Conservation (phyloP, 1,284 basidiomycete genomes). For the Cryptococcus hybrid region DNA sequence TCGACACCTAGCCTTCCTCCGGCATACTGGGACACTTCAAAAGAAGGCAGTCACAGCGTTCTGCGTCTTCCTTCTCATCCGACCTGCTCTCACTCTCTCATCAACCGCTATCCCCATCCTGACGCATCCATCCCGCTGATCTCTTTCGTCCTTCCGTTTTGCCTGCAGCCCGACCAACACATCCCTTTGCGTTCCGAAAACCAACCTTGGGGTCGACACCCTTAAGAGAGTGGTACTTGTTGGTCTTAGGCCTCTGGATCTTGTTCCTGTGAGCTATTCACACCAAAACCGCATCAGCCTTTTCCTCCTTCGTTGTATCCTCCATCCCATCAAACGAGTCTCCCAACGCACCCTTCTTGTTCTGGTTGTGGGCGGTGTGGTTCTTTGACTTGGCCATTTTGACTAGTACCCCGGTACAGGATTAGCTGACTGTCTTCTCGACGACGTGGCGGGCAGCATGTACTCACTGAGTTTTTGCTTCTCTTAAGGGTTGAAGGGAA, state of each 20-base stretch:
- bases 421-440: background rate
- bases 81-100: background rate
- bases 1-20: too few relatives aligned
- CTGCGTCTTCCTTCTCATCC: background rate
- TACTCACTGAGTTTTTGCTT: background rate
- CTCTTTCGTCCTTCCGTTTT: background rate
- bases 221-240: constrained; percentile 79
- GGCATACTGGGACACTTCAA: too few relatives aligned
- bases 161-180: background rate
- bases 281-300: constrained; percentile 2
- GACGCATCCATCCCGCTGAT: background rate
- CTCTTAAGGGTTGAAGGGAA: background rate
- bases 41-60: background rate
- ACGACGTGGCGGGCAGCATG: background rate
- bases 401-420: constrained; percentile 10
- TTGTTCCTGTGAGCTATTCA: constrained; percentile 86
- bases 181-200: constrained; percentile 3
- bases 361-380: constrained; percentile 77
- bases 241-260: constrained; percentile 76
- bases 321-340: background rate
- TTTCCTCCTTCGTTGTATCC: background rate
- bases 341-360: constrained; percentile 50
- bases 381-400: constrained; percentile 60
- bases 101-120: background rate
- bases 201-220: constrained; percentile 63